phyloP scores from a whole-genome alignment of 768 basidiomycete species.

The Boletus rubescentipes region DNA sequence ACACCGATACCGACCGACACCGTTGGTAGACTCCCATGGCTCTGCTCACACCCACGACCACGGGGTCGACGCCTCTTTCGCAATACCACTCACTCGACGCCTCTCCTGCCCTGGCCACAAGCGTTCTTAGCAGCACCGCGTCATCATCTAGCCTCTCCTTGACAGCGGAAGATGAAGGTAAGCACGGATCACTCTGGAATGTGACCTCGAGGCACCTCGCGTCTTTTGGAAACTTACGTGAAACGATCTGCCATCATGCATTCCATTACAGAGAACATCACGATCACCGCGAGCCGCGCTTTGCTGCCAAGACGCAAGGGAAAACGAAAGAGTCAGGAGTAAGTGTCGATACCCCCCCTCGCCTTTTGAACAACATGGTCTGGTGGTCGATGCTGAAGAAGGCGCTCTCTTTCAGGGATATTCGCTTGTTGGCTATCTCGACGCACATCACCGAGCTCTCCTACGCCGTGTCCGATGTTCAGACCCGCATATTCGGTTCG shows the following conservation, averaged over 20 bases:
- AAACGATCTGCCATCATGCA: conserved; percentile 31
- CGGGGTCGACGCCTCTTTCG: conserved; percentile 33
- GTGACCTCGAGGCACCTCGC: conserved; percentile 23
- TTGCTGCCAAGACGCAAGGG: conserved; percentile 43
- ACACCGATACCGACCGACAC: conserved; percentile 5
- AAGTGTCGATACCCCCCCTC: conserved; percentile 35
- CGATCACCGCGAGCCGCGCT: conserved; percentile 58
- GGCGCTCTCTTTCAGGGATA: conserved; percentile 50
- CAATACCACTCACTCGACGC: conserved; percentile 34
- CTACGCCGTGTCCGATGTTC: conserved; percentile 84
- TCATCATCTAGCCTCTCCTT: conserved; percentile 55
- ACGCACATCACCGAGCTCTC: conserved; percentile 87
- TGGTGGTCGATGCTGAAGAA: conserved; percentile 29
- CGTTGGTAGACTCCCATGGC: conserved; percentile 15
- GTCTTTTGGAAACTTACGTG: conserved; percentile 34
- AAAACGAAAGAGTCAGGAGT: conserved; percentile 68
- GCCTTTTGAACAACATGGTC: conserved; percentile 21
- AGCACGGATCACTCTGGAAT: conserved; percentile 26
- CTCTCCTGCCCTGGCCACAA: conserved; percentile 23
- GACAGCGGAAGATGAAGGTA: conserved; percentile 65
- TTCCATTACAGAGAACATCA: conserved; percentile 60
- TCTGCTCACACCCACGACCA: conserved; percentile 24
- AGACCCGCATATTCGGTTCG: conserved; percentile 86
- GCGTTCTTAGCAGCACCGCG: conserved; percentile 23
- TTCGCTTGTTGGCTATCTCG: conserved; percentile 74